Evolutionary conservation across 2,329 filamentous ascomycete species (phyloP).

Genomic region (Kalaharituber pfeilii): DNA sequence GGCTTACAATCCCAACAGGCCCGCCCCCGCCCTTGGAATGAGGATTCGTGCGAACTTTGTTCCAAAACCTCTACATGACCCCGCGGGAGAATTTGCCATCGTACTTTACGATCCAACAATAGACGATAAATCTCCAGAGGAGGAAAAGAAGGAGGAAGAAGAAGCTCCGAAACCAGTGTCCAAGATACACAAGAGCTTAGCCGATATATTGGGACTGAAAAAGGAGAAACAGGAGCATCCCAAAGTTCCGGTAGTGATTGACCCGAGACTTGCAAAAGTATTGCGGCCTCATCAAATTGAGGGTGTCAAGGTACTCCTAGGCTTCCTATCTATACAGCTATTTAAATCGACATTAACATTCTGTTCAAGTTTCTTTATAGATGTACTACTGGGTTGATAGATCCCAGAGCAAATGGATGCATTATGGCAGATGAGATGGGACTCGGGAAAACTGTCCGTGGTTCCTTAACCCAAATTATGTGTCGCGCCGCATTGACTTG

Average conservation of each 20-base stretch:
- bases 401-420: constrained; percentile 83
- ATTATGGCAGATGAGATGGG: constrained; percentile 99
- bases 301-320: constrained; percentile 55
- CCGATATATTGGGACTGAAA: constrained; percentile 86
- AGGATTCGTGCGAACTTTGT: constrained; percentile 68
- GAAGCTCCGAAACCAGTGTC: constrained; percentile 48
- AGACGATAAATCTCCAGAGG: constrained; percentile 53
- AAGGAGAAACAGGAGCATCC: constrained; percentile 70
- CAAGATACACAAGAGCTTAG: constrained; percentile 80
- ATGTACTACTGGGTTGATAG: constrained; percentile 88
- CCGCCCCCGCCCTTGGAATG: constrained; percentile 74
- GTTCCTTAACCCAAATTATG: background rate
- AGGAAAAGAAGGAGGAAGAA: constrained; percentile 33
- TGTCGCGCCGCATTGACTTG: constrained; percentile 24
- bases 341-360: constrained; percentile 16
- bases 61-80: constrained; percentile 80
- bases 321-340: background rate
- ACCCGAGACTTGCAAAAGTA: constrained; percentile 74
- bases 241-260: constrained; percentile 91
- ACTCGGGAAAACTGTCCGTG: constrained; percentile 64
- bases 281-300: constrained; percentile 93
- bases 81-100: constrained; percentile 87
- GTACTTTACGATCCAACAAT: constrained; percentile 90
- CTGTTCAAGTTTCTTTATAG: constrained; percentile 72
- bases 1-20: constrained; percentile 59